These are phyloP conservation scores for Exsudoporus frostii DNA, from an alignment of 768 basidiomycete species.

Conservation along the genomic window DNA sequence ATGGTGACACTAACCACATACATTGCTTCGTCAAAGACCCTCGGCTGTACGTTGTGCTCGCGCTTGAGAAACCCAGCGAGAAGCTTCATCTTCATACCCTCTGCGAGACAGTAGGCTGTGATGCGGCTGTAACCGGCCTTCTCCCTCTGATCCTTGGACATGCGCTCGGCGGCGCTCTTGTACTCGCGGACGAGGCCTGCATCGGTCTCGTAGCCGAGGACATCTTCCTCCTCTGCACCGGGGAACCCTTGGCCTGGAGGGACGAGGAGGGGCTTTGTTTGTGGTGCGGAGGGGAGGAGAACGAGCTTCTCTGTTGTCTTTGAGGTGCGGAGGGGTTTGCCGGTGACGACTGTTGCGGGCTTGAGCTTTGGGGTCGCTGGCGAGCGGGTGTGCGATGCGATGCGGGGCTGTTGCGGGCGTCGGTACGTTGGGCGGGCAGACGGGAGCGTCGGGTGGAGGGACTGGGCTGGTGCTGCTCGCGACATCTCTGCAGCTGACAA, in stretches of 20 bases:
- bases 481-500: constrained; percentile 7
- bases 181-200: constrained; percentile 63
- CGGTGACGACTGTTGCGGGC: constrained; percentile 15
- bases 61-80: constrained; percentile 84
- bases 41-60: constrained; percentile 85
- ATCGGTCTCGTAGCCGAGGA: constrained; percentile 64
- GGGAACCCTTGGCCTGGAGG: constrained; percentile 13
- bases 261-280: constrained; percentile 64
- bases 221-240: constrained; percentile 38
- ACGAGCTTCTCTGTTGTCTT: constrained; percentile 93
- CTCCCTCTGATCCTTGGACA: constrained; percentile 83
- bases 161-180: constrained; percentile 83
- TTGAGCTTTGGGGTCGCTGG: constrained; percentile 18
- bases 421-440: constrained; percentile 20
- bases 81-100: constrained; percentile 80
- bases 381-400: constrained; percentile 15
- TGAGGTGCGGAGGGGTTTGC: constrained; percentile 72
- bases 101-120: constrained; percentile 88
- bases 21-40: constrained; percentile 90
- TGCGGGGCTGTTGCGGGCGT: constrained; percentile 22
- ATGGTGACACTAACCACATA: constrained; percentile 66
- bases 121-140: constrained; percentile 77
- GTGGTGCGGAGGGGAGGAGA: constrained; percentile 83
- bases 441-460: constrained; percentile 21
- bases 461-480: background rate